Evolutionary conservation across 2,329 filamentous ascomycete genomes (phyloP), one percentile per base, ranked within the genome.

Genomic region (Diaporthe caulivora): DNA sequence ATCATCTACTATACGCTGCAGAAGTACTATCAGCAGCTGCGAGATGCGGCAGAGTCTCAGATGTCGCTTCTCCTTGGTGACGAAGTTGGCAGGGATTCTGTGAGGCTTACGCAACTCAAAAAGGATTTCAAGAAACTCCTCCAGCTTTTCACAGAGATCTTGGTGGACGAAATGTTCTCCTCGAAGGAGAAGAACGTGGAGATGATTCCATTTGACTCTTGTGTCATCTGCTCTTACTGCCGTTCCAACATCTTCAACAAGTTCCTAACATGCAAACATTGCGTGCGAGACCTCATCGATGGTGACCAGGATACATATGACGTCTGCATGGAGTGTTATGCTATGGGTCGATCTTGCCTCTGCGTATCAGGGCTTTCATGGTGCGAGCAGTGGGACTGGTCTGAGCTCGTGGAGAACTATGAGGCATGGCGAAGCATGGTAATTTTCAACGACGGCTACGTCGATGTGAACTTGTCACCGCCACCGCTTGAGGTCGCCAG

Each of bases 311-410:
- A 98, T 79, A 94, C 94, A 0, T 99, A 98, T 80, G 97, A 99
- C 81, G 89, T 99, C 29, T 99, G 97, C 80, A 95, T 99, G 94
- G 97, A 99, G 78, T 99, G 97, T 80, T 99, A 97, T 80, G 93
- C 92, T n/a, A 97, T 98, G 93, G 97, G 97, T 29, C 91, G 97
- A 68, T 98, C 95, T 58, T 99, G 97, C 80, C 91, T 90, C 3
- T 99, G 97, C 79, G 89, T 97, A 67, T 97, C 95, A 4, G 92
- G 91, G 15, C 88, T 98, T 15, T 91, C 90, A 75, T 99, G 96
- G 95, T 95, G 94, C 67, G 95, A 99, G 80, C 97, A 98, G 80
- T 98, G 95, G 88, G 86, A 90, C 17, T 98, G 95, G 95, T 88
- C 91, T 54, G 91, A 95, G 18, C 86, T 99, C 15, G 87, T 91